Conservation (phyloP, 495 filamentous ascomycete species). For the Cercophora sp. region DNA sequence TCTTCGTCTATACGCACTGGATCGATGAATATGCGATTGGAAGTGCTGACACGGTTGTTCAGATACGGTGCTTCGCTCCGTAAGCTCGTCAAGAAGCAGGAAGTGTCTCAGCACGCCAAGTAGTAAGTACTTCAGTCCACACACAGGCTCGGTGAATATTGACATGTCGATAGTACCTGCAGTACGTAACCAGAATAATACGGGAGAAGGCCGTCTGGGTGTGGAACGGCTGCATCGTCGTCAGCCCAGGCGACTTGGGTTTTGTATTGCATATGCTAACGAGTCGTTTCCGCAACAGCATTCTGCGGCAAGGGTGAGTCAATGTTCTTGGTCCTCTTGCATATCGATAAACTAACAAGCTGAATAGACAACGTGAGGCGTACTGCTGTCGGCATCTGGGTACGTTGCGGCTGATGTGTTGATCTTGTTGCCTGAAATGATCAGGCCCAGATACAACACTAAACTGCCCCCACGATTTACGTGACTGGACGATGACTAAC, state of each 20-base stretch:
- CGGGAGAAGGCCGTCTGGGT: too few relatives aligned
- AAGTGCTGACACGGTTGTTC: too few relatives aligned
- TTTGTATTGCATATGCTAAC: neutral
- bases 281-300: conserved; percentile 34
- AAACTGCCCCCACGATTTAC: neutral
- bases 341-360: too few relatives aligned
- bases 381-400: conserved; percentile 90
- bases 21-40: too few relatives aligned
- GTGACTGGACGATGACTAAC: conserved; percentile 6
- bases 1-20: too few relatives aligned
- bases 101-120: conserved; percentile 92
- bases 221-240: too few relatives aligned
- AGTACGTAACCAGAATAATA: conserved; percentile 62
- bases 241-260: neutral
- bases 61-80: conserved; percentile 99
- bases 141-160: too few relatives aligned
- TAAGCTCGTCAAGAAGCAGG: conserved; percentile 99
- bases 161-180: conserved; percentile 60
- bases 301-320: conserved; percentile 99
- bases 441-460: neutral
- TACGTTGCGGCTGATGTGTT: conserved; percentile 6
- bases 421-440: neutral
- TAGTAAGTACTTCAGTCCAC: conserved; percentile 45
- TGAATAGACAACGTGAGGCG: conserved; percentile 90
- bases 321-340: too few relatives aligned